Base-by-base conservation (phyloP, 2,329 filamentous ascomycete genomes). In the Rasamsonia emersonii region DNA sequence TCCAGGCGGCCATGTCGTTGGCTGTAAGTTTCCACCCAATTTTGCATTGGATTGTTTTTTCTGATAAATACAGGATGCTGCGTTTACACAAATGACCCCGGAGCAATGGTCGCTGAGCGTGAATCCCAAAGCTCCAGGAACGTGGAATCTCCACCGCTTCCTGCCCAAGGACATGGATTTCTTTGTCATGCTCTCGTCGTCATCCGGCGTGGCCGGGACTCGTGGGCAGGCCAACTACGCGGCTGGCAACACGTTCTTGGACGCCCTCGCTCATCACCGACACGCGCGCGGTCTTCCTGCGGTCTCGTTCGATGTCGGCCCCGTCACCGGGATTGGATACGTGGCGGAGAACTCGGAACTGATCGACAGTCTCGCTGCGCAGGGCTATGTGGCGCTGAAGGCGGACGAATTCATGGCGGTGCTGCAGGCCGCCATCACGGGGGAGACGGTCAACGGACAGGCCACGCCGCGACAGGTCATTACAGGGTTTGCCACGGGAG, bases 171-270 rank as follows among this genome's bases (percentile, higher is more conserved):
- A 7, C 21, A 31, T 56, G 1, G 53, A 57, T 32, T 53, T 54
- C 37, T 58, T 58, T 40, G 33, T 53, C 24, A 21, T 56, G 9
- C 51, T 61, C 28, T 57, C 54, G 1, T 63, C 59, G 0, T 35
- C 0, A 59, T 56, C 26, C 28, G 35, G 2, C 61, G 59, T 2
- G 61, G 6, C 15, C 6, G 24, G 24, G 5, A 11, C 7, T 7
- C 6, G 7, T n/a, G 24, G 24, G 6, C 24, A 65, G 30, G 40
- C 48, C 4, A 47, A 40, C 9, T 65, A 65, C 30, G 40, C 45
- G 3, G 54, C 57, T 6, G 55, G 52, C 9, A 62, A 62, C 37
- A 33, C 42, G 5, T 64, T 55, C 38, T 57, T 62, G 50, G 39
- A 37, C 1, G 44, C 9, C 33, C 47, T 58, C 14, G 44, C 45